Conservation (phyloP, 1,284 basidiomycete genomes). For the Hymenochaete sp. region DNA sequence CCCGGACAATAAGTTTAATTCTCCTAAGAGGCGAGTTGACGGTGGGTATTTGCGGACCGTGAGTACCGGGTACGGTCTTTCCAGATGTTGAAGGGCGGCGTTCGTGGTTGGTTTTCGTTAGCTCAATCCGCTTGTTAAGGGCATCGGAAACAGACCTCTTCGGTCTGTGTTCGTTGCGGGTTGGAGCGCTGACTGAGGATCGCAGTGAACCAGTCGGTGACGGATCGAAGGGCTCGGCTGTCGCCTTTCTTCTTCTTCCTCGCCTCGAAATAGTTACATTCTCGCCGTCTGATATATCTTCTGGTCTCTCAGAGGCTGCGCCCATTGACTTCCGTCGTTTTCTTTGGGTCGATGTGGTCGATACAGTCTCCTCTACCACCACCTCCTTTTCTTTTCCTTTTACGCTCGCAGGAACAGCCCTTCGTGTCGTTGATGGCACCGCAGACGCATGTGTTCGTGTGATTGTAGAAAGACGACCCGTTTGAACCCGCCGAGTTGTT, state of each 20-base stretch:
- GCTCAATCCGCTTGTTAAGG: too few relatives aligned
- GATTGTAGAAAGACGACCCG: conserved; percentile 37
- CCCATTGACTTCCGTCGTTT: too few relatives aligned
- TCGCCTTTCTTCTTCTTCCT: too few relatives aligned
- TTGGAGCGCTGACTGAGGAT: conserved; percentile 16
- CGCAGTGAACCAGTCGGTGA: conserved; percentile 12
- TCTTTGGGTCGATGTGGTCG: too few relatives aligned
- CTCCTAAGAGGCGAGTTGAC: conserved; percentile 39
- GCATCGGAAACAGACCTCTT: conserved; percentile 20
- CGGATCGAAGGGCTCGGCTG: too few relatives aligned
- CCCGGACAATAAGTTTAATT: conserved; percentile 60
- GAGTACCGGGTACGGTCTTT: conserved; percentile 13
- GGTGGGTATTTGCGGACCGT: not conserved
- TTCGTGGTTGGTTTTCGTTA: too few relatives aligned
- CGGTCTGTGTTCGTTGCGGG: conserved; percentile 24
- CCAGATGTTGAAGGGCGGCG: conserved; percentile 10
- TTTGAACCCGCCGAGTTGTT: conserved; percentile 54
- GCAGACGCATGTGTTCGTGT: conserved; percentile 20
- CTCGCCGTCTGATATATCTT: too few relatives aligned
- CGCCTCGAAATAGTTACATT: too few relatives aligned
- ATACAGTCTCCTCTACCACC: too few relatives aligned
- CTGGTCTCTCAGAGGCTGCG: too few relatives aligned
- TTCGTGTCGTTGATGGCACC: conserved; percentile 25
- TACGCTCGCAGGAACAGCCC: conserved; percentile 22
- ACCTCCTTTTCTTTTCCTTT: too few relatives aligned